Percentiles rank a stretch among this genome's conserved stretches.
phyloP scores from a whole-genome alignment of 2,329 filamentous ascomycete genomes.

The Beauveria pseudobassiana region DNA sequence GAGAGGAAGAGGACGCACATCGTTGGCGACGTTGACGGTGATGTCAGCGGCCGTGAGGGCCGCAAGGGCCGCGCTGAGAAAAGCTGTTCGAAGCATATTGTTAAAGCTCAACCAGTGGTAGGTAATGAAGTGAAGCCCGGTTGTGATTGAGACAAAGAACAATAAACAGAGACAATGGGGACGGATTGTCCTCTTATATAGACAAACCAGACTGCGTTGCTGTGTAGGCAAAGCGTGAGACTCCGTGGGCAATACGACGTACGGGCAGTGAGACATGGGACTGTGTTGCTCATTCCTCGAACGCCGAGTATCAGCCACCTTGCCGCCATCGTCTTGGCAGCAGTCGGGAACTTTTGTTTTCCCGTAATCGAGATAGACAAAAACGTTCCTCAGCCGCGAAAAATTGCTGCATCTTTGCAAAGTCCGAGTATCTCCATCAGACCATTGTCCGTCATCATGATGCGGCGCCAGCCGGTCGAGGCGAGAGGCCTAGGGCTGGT shows the following conservation, averaged over 20 bases:
- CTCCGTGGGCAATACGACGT: background rate
- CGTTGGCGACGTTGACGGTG: conserved; percentile 20
- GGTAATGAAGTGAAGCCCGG: background rate
- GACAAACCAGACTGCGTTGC: background rate
- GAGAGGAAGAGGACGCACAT: conserved; percentile 23
- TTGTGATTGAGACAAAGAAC: background rate
- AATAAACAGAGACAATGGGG: background rate
- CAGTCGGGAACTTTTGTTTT: background rate
- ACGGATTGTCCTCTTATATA: background rate
- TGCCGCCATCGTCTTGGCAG: background rate
- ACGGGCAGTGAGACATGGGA: background rate
- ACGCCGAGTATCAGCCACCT: background rate
- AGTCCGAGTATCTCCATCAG: background rate
- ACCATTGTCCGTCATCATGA: background rate
- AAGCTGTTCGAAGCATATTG: conserved; percentile 3
- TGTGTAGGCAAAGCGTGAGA: background rate
- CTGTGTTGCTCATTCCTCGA: background rate
- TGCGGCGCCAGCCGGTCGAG: background rate
- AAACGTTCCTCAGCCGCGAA: background rate
- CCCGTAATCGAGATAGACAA: too few species aligned
- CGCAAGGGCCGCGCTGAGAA: conserved; percentile 13
- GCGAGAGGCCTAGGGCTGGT: background rate
- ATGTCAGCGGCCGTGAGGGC: background rate
- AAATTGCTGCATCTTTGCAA: background rate
- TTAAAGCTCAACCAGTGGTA: background rate